phyloP scores from a whole-genome alignment of 139 green algal genomes.

The Tetradesmus lagerheimii region DNA sequence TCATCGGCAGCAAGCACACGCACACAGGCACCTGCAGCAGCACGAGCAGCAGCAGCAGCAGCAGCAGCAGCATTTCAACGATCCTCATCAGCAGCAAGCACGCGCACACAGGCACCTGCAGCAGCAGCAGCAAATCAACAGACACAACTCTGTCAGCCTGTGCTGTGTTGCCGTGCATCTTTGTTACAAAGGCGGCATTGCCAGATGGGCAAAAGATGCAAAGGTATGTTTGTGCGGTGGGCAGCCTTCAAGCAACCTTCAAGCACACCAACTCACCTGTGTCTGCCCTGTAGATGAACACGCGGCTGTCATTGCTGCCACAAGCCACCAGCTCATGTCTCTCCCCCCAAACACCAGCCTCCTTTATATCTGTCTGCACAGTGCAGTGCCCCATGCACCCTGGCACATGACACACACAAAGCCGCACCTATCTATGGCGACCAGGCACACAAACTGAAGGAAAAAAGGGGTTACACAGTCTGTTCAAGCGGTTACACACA shows the following conservation, averaged over 20 bases:
- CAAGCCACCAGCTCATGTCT: conserved; percentile 79
- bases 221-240: no score
- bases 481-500: neutral
- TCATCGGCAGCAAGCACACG: conserved; percentile 51
- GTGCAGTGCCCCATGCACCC: no score
- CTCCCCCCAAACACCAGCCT: conserved; percentile 73
- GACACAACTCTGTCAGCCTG: neutral
- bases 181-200: no score
- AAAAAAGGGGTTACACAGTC: no score
- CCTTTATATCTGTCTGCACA: conserved; percentile 93
- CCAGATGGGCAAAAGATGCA: no score
- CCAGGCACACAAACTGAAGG: no score
- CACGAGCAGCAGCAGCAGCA: conserved; percentile 25
- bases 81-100: conserved; percentile 57
- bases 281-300: conserved; percentile 82
- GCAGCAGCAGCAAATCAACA: conserved; percentile 39
- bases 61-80: no score
- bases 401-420: no score
- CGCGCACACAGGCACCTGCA: conserved; percentile 43
- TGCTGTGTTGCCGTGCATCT: no score
- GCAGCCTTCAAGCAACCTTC: no score
- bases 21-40: conserved; percentile 52
- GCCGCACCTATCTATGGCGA: no score
- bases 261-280: conserved; percentile 59
- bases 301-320: conserved; percentile 82